Evolutionary conservation across 1,284 basidiomycete genomes (phyloP).

Genomic region (Cystobasidium sp.): DNA sequence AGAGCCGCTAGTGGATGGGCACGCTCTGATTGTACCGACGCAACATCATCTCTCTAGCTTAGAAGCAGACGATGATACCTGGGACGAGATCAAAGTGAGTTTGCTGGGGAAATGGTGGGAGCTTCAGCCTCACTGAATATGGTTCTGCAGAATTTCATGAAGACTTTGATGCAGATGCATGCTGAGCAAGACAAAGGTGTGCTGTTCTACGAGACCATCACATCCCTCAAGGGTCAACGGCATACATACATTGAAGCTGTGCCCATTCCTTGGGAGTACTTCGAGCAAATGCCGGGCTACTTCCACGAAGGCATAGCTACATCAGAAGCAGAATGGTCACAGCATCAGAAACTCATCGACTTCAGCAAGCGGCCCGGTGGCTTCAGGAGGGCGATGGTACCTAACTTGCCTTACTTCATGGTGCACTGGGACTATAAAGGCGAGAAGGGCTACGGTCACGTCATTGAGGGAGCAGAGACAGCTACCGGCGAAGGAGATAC

Average conservation of each 20-base stretch:
- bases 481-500: conserved; percentile 61
- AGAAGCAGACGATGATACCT: conserved; percentile 95
- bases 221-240: conserved; percentile 79
- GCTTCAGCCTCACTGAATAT: too few species aligned
- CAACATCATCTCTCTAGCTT: conserved; percentile 89
- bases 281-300: conserved; percentile 84
- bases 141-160: conserved; percentile 97
- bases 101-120: not conserved
- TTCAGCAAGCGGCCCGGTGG: conserved; percentile 81
- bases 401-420: conserved; percentile 97
- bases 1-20: conserved; percentile 84
- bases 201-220: conserved; percentile 90
- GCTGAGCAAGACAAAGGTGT: conserved; percentile 85
- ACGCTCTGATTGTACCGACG: conserved; percentile 93
- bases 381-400: conserved; percentile 88
- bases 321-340: conserved; percentile 94
- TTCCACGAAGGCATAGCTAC: conserved; percentile 93
- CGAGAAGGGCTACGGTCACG: conserved; percentile 94
- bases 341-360: conserved; percentile 94
- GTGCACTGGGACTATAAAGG: conserved; percentile 95
- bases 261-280: conserved; percentile 81
- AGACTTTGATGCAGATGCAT: conserved; percentile 93
- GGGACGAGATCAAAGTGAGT: conserved; percentile 86
- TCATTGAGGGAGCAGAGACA: conserved; percentile 80
- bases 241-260: conserved; percentile 91